phyloP scores from a whole-genome alignment of 345 rosid species.

The Aethionema arabicum region DNA sequence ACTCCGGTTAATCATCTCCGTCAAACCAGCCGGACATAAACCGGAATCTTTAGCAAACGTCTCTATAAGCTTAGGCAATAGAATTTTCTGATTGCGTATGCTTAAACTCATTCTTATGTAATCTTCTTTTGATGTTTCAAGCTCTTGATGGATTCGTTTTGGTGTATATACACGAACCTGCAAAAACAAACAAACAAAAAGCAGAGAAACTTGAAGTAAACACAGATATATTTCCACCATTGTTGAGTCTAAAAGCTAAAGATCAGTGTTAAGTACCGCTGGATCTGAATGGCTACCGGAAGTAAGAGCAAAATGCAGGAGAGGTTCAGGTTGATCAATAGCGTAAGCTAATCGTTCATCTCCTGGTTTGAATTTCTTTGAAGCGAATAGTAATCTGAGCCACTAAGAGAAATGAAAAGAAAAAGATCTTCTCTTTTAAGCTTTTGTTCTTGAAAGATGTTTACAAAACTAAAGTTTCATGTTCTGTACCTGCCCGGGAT shows the following conservation, averaged over 20 bases:
- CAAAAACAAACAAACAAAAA: neutral
- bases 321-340: slow-evolving; percentile 66
- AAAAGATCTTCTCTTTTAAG: neutral
- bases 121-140: slow-evolving; percentile 84
- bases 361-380: slow-evolving; percentile 74
- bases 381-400: slow-evolving; percentile 68
- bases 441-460: slow-evolving; percentile 3
- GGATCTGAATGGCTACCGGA: slow-evolving; percentile 98
- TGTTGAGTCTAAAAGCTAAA: neutral
- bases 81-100: slow-evolving; percentile 64
- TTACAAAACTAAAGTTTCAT: neutral
- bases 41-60: slow-evolving; percentile 71
- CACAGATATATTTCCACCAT: too few relatives aligned
- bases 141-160: slow-evolving; percentile 70
- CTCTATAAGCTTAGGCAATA: slow-evolving; percentile 76
- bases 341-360: slow-evolving; percentile 69
- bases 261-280: slow-evolving; percentile 51
- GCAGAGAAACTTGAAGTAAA: neutral
- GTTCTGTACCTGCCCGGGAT: slow-evolving; percentile 83
- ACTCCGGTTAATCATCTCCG: slow-evolving; percentile 63
- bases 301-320: slow-evolving; percentile 76
- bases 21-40: slow-evolving; percentile 51
- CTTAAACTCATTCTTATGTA: slow-evolving; percentile 76
- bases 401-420: slow-evolving; percentile 52
- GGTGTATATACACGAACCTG: slow-evolving; percentile 88